Evolutionary conservation across 1,139 yeast species (phyloP).

Genomic region (Candida glucosophila): DNA sequence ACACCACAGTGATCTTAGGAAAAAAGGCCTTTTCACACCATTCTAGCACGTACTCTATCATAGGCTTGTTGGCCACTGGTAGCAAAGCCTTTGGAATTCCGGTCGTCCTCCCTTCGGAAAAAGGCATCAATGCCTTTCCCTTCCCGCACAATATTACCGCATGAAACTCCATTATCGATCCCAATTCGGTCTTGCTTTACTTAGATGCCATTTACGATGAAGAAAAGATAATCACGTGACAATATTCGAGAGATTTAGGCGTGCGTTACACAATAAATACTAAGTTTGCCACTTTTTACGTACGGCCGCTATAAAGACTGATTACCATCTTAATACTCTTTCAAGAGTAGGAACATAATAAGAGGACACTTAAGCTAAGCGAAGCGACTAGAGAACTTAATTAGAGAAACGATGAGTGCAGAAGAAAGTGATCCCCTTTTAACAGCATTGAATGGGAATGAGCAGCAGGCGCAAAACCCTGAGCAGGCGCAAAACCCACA

Average conservation of each 20-base stretch:
- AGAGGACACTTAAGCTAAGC: no score
- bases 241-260: no score
- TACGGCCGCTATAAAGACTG: no score
- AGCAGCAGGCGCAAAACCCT: conserved; percentile 8
- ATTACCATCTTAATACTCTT: no score
- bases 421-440: conserved; percentile 67
- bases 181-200: no score
- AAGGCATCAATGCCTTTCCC: conserved; percentile 67
- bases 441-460: conserved; percentile 45
- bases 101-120: conserved; percentile 48
- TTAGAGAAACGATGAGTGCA: conserved; percentile 41
- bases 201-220: no score
- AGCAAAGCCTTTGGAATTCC: conserved; percentile 77
- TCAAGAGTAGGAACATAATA: no score
- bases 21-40: conserved; percentile 92
- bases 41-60: conserved; percentile 78
- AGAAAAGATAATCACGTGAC: no score
- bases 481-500: no score
- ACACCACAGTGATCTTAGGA: conserved; percentile 38
- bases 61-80: conserved; percentile 87
- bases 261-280: no score
- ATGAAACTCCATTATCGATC: conserved; percentile 89
- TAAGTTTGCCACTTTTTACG: no score
- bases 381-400: no score
- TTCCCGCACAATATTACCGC: conserved; percentile 86